A percentile compares a stretch with the other conserved stretches of the same genome.
These are phyloP conservation scores for Haberlea rhodopensis DNA, from an alignment of 257 asterid genomes.

Conservation along the genomic window DNA sequence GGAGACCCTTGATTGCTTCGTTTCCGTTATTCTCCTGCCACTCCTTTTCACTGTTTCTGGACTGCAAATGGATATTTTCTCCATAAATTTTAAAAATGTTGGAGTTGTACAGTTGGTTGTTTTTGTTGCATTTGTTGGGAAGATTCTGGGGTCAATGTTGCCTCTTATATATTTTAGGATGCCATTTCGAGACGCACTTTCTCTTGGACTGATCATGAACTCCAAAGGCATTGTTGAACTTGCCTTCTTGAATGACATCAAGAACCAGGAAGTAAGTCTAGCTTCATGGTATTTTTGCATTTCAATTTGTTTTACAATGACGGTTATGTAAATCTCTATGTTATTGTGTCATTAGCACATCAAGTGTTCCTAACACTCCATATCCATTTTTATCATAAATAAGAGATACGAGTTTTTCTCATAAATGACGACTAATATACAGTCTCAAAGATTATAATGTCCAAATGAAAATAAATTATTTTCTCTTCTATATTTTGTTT, in stretches of 20 bases:
- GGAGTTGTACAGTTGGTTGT: conserved; percentile 55
- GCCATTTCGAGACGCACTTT: conserved; percentile 62
- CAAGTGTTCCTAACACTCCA: neutral
- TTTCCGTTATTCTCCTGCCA: conserved; percentile 52
- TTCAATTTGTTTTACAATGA: conserved; percentile 1
- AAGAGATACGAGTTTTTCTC: neutral
- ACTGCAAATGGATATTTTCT: conserved; percentile 46
- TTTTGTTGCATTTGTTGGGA: conserved; percentile 58
- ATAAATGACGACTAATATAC: neutral
- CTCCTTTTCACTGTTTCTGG: conserved; percentile 55
- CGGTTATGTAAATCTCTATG: neutral
- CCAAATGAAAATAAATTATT: neutral
- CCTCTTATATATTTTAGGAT: conserved; percentile 55
- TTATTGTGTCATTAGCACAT: neutral
- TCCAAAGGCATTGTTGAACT: conserved; percentile 69
- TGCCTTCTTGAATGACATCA: conserved; percentile 48
- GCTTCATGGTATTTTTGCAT: neutral
- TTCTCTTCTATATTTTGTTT: conserved; percentile 22
- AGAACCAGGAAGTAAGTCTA: conserved; percentile 40
- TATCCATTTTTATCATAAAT: neutral
- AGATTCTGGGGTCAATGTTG: conserved; percentile 51
- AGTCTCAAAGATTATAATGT: neutral
- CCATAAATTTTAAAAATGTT: conserved; percentile 36
- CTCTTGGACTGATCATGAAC: conserved; percentile 74
- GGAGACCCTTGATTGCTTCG: conserved; percentile 62